Percentiles rank a stretch among this genome's conserved stretches.
Conservation (phyloP, 2,329 filamentous ascomycete genomes). For the Dactylellina haptotyla region DNA sequence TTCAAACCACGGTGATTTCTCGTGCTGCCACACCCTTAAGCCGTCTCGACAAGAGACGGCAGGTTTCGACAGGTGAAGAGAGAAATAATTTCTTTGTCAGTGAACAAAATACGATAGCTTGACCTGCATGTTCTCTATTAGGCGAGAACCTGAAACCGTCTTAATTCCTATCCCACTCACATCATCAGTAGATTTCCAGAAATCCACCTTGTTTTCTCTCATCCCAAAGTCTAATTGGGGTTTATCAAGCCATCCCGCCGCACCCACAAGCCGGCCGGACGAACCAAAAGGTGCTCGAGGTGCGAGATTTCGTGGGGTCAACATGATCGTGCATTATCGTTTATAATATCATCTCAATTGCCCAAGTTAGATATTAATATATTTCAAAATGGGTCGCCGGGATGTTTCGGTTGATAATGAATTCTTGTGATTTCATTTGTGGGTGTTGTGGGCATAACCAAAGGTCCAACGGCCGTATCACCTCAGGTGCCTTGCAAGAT, state of each 20-base stretch:
- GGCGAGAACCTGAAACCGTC: constrained; percentile 49
- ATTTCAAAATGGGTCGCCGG: constrained; percentile 40
- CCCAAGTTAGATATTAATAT: constrained; percentile 20
- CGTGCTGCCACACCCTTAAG: constrained; percentile 52
- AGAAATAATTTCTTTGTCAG: constrained; percentile 37
- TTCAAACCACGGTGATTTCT: constrained; percentile 23
- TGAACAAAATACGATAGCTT: constrained; percentile 35
- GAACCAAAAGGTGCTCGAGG: constrained; percentile 23
- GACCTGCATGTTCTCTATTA: constrained; percentile 43
- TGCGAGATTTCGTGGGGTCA: constrained; percentile 43
- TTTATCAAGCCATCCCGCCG: constrained; percentile 20
- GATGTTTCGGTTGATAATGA: constrained; percentile 52
- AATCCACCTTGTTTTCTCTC: constrained; percentile 41
- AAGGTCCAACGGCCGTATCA: constrained; percentile 15
- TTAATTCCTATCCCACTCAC: constrained; percentile 37
- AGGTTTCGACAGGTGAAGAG: constrained; percentile 27
- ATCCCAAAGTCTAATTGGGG: constrained; percentile 13
- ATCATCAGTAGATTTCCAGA: constrained; percentile 32
- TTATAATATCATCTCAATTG: constrained; percentile 43
- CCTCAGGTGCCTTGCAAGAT: constrained; percentile 32
- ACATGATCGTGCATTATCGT: constrained; percentile 41
- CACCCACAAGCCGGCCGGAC: too few species aligned
- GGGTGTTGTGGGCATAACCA: constrained; percentile 13
- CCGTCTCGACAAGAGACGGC: constrained; percentile 31
- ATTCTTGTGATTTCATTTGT: constrained; percentile 42